These are phyloP conservation scores for Arctium lappa DNA, from an alignment of 129 eudicot species.

Conservation along the genomic window DNA sequence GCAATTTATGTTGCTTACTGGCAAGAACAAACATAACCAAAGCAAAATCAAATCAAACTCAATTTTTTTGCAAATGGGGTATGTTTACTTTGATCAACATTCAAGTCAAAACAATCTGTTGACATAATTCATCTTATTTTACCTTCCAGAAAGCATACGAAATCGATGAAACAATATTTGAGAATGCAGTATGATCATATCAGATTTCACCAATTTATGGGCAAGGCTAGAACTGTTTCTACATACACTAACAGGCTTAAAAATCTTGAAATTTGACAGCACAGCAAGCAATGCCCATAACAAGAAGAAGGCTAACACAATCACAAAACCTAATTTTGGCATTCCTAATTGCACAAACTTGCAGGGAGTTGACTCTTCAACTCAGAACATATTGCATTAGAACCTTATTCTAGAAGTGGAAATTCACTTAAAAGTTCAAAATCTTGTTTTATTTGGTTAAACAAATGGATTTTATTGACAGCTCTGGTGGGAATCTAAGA, in stretches of 20 bases:
- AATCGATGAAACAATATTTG: slow-evolving; percentile 14
- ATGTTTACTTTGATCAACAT: slow-evolving; percentile 5
- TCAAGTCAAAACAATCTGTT: neutral
- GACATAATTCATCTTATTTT: neutral
- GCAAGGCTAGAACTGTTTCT: slow-evolving; percentile 26
- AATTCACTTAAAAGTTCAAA: neutral
- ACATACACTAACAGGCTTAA: slow-evolving; percentile 20
- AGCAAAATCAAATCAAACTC: slow-evolving; percentile 3
- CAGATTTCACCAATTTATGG: slow-evolving; percentile 33
- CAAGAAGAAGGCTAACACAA: slow-evolving; percentile 19
- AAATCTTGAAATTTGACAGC: slow-evolving; percentile 33
- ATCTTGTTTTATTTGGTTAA: neutral
- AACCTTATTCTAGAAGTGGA: slow-evolving; percentile 5
- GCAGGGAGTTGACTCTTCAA: slow-evolving; percentile 2
- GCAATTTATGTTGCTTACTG: neutral
- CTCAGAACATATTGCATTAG: slow-evolving; percentile 1
- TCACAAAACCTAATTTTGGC: slow-evolving; percentile 34
- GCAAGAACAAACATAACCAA: neutral
- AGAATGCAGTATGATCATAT: slow-evolving; percentile 14
- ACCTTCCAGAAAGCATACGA: slow-evolving; percentile 35
- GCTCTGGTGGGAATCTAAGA: neutral
- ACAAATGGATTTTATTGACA: neutral
- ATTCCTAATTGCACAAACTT: slow-evolving; percentile 12
- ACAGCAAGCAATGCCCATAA: slow-evolving; percentile 27
- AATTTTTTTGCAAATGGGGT: slow-evolving; percentile 1